These are phyloP conservation scores for Saturnispora serradocipensis DNA, from an alignment of 805 yeast genomes.

Conservation along the genomic window DNA sequence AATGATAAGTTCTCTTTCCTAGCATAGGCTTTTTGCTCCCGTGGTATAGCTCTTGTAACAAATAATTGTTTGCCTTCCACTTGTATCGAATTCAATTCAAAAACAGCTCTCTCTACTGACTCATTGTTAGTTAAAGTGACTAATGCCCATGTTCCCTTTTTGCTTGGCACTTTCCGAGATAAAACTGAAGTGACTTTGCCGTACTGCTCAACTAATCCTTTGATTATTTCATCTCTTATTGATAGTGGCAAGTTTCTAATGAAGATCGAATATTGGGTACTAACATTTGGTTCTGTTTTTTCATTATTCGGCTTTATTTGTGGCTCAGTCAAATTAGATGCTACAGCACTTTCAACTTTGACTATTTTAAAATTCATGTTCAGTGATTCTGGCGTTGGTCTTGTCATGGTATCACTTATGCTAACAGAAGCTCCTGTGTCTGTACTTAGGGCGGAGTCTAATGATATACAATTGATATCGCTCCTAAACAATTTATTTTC, in stretches of 20 bases:
- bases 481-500: not conserved
- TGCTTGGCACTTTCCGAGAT: conserved; percentile 21
- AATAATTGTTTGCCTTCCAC: conserved; percentile 23
- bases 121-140: conserved; percentile 22
- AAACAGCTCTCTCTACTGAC: conserved; percentile 21
- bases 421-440: not conserved
- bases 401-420: not conserved
- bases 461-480: not conserved
- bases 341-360: not conserved
- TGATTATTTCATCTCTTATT: conserved; percentile 19
- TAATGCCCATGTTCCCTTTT: conserved; percentile 27
- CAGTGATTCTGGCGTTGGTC: not conserved
- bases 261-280: conserved; percentile 24
- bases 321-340: not conserved
- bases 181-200: conserved; percentile 23
- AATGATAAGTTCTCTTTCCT: conserved; percentile 14
- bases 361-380: conserved; percentile 4
- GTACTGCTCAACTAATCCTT: conserved; percentile 23
- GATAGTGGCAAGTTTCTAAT: conserved; percentile 25
- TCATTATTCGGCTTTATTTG: not conserved
- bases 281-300: not conserved
- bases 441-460: not conserved
- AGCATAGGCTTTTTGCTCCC: conserved; percentile 24
- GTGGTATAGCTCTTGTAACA: conserved; percentile 28
- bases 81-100: conserved; percentile 21